phyloP scores from a whole-genome alignment of 73 alveolate genomes.

The Breviolum minutum region DNA sequence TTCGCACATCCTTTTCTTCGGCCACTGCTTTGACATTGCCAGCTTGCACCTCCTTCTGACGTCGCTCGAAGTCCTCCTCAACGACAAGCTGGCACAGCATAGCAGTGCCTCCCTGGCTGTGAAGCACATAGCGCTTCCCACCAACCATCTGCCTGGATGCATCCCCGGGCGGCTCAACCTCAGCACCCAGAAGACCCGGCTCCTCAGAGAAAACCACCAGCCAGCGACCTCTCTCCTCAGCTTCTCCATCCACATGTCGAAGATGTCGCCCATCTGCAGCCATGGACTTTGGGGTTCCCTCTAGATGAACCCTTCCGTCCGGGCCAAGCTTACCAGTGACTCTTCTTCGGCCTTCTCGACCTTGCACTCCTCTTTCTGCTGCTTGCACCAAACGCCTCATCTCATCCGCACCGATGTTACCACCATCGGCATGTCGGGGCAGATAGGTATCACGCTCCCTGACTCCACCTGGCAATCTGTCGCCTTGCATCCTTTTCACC shows the following conservation, averaged over 20 bases:
- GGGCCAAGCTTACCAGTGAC: background rate
- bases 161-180: background rate
- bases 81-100: background rate
- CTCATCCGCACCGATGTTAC: background rate
- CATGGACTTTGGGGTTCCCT: no score
- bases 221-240: background rate
- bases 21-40: background rate
- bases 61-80: background rate
- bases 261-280: background rate
- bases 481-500: background rate
- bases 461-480: background rate
- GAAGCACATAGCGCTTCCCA: background rate
- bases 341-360: background rate
- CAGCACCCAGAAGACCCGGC: background rate
- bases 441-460: background rate
- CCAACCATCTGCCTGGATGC: background rate
- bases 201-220: background rate
- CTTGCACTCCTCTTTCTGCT: background rate
- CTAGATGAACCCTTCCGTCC: background rate
- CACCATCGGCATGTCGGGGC: background rate
- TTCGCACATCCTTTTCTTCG: background rate
- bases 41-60: background rate
- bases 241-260: background rate
- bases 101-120: no score
- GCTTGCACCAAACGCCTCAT: background rate